Evolutionary conservation across 1,284 basidiomycete species (phyloP).

Genomic region (Sanghuangporus weigelae): DNA sequence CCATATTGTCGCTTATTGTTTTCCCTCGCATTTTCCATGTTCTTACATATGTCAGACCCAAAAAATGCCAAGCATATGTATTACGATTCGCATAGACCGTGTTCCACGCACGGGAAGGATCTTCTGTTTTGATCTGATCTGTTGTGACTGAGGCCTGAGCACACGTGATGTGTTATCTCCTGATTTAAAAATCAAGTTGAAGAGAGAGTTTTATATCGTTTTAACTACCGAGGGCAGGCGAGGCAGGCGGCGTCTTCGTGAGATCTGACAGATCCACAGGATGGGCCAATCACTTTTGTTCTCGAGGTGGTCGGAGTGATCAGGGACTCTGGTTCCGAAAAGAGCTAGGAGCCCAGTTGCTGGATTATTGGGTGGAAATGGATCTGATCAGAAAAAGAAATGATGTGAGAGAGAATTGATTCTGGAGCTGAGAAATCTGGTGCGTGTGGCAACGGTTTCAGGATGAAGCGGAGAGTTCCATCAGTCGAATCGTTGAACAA

Average conservation of each 20-base stretch:
- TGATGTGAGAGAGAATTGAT: background rate
- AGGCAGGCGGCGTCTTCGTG: background rate
- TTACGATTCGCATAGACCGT: background rate
- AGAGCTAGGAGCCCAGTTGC: background rate
- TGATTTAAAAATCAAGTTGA: background rate
- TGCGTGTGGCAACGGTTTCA: conserved; percentile 4
- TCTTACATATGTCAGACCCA: background rate
- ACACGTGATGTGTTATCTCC: background rate
- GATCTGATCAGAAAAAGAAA: background rate
- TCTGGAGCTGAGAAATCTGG: background rate
- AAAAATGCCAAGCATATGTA: background rate
- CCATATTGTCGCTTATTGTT: background rate
- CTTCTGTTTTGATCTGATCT: background rate
- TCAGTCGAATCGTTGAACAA: background rate
- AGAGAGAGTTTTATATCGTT: background rate
- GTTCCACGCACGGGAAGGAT: too few species aligned
- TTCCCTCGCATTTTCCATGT: background rate
- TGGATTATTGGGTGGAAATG: background rate
- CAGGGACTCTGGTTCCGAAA: background rate
- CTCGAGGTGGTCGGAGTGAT: background rate
- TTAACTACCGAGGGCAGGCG: background rate
- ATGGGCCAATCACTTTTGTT: background rate
- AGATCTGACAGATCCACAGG: background rate
- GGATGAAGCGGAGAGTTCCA: background rate
- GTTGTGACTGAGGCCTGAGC: background rate